Percentiles rank a stretch among this genome's conserved stretches.
Evolutionary conservation across 2,329 filamentous ascomycete species (phyloP).

Genomic region (Trichoderma arundinaceum): DNA sequence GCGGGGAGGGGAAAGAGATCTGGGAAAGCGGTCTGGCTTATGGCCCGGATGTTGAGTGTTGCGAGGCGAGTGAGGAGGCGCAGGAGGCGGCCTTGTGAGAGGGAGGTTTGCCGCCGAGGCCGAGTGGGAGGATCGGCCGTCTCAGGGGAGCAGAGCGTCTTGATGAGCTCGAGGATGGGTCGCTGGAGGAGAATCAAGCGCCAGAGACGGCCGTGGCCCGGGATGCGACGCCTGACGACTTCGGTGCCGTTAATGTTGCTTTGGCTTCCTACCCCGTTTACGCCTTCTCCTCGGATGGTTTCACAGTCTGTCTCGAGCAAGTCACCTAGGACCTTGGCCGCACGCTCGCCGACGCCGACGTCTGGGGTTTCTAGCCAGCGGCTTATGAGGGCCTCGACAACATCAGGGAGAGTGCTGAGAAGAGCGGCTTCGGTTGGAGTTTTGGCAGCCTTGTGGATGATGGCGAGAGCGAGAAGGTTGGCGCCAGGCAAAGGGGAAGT

Average conservation of each 20-base stretch:
- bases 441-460: slow-evolving; percentile 61
- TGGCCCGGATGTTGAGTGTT: slow-evolving; percentile 51
- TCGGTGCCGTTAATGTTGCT: slow-evolving; percentile 42
- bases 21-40: slow-evolving; percentile 48
- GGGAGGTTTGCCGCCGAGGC: slow-evolving; percentile 49
- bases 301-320: slow-evolving; percentile 63
- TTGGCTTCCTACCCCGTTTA: slow-evolving; percentile 33
- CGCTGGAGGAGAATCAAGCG: slow-evolving; percentile 55
- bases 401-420: slow-evolving; percentile 54
- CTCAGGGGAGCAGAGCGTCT: slow-evolving; percentile 44
- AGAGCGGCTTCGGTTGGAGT: slow-evolving; percentile 56
- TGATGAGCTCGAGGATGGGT: slow-evolving; percentile 53
- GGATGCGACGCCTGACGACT: slow-evolving; percentile 47
- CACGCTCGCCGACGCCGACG: slow-evolving; percentile 62
- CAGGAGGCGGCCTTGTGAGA: slow-evolving; percentile 60
- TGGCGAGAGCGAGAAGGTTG: slow-evolving; percentile 62
- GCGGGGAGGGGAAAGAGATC: slow-evolving; percentile 42
- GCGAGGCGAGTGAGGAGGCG: slow-evolving; percentile 58
- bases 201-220: slow-evolving; percentile 62
- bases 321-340: slow-evolving; percentile 56
- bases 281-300: slow-evolving; percentile 40
- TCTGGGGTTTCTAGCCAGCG: slow-evolving; percentile 60
- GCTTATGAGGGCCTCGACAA: slow-evolving; percentile 56
- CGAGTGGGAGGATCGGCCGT: slow-evolving; percentile 36
- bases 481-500: slow-evolving; percentile 60